Base-by-base conservation (phyloP, 345 rosid species). In the Salix arbutifolia region DNA sequence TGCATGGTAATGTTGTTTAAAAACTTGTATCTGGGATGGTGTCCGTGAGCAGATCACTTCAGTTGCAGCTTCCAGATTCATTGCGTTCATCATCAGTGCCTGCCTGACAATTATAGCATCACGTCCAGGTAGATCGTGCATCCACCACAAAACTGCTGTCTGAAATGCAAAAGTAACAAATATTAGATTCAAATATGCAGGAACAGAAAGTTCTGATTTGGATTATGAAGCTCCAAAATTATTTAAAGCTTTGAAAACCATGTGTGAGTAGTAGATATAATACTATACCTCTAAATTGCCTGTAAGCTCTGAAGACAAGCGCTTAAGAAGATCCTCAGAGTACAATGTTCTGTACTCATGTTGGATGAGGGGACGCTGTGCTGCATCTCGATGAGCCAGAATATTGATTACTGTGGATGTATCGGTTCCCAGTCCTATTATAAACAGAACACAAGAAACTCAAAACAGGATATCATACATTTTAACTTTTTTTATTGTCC, bases 21-120 rank as follows among this genome's bases (percentile, higher is more conserved):
- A 77, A n/a, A 77, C 46, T 72, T 87, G 93, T 74, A 91, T 87
- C 83, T 89, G 93, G 44, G 91, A 71, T 30, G 93, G 89, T 28
- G 88, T 87, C 14, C 93, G 91, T 50, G 92, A 88, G 76, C 92
- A 88, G 70, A 91, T 86, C 38, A 89, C 86, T 85, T 88, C 96
- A 38, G 86, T 88, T 35, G 83, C 91, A 76, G 85, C 87, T 74
- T 71, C 72, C 60, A 78, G 69, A 74, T 84, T 77, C 4, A 19
- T 1, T 3, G 79, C 4, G 3, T 33, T 30, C 1, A 9, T 2
- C 21, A 12, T 61, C 10, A 88, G 74, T 21, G 86, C 84, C 75
- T 86, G 74, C 84, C 78, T 86, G 60, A 86, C 64, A 50, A 84
- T 82, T 9, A 72, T 69, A n/a, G 93, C 92, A 86, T 89, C 96